Conservation (phyloP, 768 basidiomycete genomes). For the Cubamyces lactineus region DNA sequence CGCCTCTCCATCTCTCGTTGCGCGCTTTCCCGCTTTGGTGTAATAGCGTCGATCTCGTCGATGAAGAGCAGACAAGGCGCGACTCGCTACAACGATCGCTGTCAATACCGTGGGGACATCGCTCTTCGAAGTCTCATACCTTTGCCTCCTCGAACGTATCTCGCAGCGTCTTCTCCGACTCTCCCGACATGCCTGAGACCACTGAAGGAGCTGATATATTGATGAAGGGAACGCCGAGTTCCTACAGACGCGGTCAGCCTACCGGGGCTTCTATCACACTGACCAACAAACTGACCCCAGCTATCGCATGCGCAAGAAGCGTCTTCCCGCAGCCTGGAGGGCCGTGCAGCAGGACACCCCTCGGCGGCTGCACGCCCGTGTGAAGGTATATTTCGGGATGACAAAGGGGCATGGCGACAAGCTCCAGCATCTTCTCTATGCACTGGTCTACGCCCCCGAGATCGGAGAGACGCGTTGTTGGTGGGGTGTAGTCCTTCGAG, state of each 20-base stretch:
- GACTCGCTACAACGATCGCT: conserved; percentile 55
- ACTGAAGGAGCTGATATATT: conserved; percentile 93
- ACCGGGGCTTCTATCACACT: neutral
- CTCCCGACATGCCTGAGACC: conserved; percentile 98
- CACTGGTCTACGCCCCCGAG: conserved; percentile 87
- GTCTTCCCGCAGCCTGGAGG: conserved; percentile 99
- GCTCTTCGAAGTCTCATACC: conserved; percentile 42
- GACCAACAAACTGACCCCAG: conserved; percentile 65
- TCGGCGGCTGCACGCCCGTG: conserved; percentile 89
- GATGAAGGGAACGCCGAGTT: conserved; percentile 92
- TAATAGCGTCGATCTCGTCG: conserved; percentile 98
- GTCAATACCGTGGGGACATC: neutral
- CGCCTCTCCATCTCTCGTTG: conserved; percentile 98
- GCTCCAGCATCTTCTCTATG: conserved; percentile 91
- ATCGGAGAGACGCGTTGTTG: conserved; percentile 75
- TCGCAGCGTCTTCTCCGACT: conserved; percentile 94
- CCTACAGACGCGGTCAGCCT: conserved; percentile 48
- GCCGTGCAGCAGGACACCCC: conserved; percentile 92
- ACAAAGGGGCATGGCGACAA: conserved; percentile 93
- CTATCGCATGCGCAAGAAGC: conserved; percentile 89
- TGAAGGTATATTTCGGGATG: conserved; percentile 96
- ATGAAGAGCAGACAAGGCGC: conserved; percentile 96
- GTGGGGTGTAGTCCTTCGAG: conserved; percentile 72
- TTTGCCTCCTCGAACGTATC: conserved; percentile 98
- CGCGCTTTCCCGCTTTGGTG: conserved; percentile 95